Evolutionary conservation across 2,329 filamentous ascomycete genomes (phyloP).

Genomic region (Trichocomaceae sp.): DNA sequence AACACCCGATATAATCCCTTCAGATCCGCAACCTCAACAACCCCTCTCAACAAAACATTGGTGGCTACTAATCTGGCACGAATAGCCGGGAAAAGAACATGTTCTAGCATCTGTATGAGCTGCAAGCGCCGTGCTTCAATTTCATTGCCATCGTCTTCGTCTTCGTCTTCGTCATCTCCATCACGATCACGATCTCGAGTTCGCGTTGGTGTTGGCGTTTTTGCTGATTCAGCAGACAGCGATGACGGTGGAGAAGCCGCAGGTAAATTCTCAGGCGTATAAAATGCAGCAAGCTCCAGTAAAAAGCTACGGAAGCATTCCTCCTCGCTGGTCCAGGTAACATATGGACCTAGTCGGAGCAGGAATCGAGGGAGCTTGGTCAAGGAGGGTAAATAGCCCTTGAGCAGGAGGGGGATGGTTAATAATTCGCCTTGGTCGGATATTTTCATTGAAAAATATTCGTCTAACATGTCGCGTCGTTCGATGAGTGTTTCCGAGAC

Average conservation of each 20-base stretch:
- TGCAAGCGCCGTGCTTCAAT: conserved; percentile 54
- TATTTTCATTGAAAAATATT: conserved; percentile 88
- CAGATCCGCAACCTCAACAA: conserved; percentile 82
- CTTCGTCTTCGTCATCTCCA: conserved; percentile 26
- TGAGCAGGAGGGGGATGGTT: conserved; percentile 75
- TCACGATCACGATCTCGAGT: not conserved
- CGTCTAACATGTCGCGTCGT: conserved; percentile 75
- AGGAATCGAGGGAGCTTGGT: conserved; percentile 86
- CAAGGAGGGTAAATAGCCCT: conserved; percentile 79
- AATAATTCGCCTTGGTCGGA: conserved; percentile 68
- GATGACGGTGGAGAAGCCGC: conserved; percentile 21
- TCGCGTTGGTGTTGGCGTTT: not conserved
- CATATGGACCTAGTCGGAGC: conserved; percentile 76
- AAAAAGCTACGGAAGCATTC: conserved; percentile 79
- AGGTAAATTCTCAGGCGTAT: conserved; percentile 80
- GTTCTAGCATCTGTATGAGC: conserved; percentile 69
- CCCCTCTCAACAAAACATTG: conserved; percentile 63
- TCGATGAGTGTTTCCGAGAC: conserved; percentile 65
- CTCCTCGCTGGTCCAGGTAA: conserved; percentile 81
- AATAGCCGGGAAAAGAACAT: conserved; percentile 84
- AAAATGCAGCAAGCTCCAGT: conserved; percentile 81
- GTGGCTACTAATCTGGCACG: conserved; percentile 78
- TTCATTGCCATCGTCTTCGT: conserved; percentile 44
- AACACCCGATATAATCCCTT: conserved; percentile 93
- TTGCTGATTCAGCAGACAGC: not conserved